Conservation (phyloP, 1,284 basidiomycete species). For the Cerrena zonata region DNA sequence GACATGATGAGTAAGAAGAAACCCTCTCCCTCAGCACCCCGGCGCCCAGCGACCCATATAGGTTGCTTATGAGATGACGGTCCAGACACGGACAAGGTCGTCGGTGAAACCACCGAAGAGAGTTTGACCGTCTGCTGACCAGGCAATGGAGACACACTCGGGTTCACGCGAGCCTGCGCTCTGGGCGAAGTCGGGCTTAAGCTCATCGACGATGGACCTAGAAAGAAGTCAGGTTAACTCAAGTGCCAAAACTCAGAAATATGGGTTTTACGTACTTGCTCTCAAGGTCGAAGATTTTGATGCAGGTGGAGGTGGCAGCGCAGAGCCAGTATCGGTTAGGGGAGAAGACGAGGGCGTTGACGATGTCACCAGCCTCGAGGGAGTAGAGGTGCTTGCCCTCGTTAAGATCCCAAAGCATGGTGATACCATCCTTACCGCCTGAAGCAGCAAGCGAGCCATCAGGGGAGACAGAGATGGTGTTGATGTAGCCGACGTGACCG, state of each 20-base stretch:
- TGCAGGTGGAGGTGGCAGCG: constrained; percentile 94
- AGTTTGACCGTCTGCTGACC: constrained; percentile 97
- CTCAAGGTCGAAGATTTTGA: constrained; percentile 99
- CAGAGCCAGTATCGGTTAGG: constrained; percentile 99
- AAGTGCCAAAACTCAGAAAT: background rate
- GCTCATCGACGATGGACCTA: constrained; percentile 97
- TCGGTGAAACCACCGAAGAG: constrained; percentile 94
- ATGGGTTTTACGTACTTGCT: constrained; percentile 74
- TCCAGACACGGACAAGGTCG: constrained; percentile 88
- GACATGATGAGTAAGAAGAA: background rate
- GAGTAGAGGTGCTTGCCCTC: constrained; percentile 99
- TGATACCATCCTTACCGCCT: constrained; percentile 98
- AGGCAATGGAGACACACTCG: constrained; percentile 95
- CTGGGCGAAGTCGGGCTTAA: constrained; percentile 87
- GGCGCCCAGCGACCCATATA: background rate
- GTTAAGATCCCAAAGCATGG: constrained; percentile 99
- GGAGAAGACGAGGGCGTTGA: constrained; percentile 99
- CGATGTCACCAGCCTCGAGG: constrained; percentile 95
- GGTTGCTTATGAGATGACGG: constrained; percentile 61
- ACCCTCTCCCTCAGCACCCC: background rate
- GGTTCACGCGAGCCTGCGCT: constrained; percentile 80
- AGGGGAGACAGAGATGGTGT: constrained; percentile 97
- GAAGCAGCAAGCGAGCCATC: constrained; percentile 99
- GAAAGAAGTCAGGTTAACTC: constrained; percentile 10
- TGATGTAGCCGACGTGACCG: constrained; percentile 99